phyloP scores from a whole-genome alignment of 179 eudicot species.

The Heliamphora ciliata region DNA sequence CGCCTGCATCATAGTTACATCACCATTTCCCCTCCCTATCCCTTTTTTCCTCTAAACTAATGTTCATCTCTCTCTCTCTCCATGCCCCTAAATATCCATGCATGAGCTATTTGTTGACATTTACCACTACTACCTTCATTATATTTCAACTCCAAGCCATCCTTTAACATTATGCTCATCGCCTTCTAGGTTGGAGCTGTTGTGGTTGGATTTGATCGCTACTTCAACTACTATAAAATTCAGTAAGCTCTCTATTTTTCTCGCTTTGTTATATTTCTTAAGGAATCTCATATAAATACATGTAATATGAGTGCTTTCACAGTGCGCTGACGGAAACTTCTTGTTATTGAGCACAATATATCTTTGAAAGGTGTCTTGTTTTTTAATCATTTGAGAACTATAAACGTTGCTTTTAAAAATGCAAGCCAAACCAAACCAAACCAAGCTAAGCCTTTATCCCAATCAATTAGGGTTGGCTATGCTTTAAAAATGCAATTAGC shows the following conservation, averaged over 20 bases:
- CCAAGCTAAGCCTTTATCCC: too few relatives aligned
- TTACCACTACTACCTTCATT: background rate
- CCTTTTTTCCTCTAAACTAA: background rate
- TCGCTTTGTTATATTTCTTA: background rate
- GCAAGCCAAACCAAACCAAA: too few relatives aligned
- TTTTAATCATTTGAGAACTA: background rate
- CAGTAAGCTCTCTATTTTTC: conserved; percentile 52
- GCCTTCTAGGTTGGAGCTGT: conserved; percentile 85
- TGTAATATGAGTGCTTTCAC: background rate
- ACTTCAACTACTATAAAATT: conserved; percentile 86
- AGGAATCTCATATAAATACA: background rate
- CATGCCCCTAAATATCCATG: background rate
- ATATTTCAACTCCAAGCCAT: background rate
- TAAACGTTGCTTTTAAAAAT: too few relatives aligned
- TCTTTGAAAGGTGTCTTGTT: background rate
- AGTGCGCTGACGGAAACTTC: conserved; percentile 2
- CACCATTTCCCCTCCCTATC: background rate
- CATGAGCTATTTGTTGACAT: background rate
- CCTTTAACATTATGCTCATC: conserved; percentile 7
- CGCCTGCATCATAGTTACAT: too few relatives aligned
- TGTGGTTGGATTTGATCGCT: conserved; percentile 97
- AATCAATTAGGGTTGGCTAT: too few relatives aligned
- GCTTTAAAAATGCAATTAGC: too few relatives aligned
- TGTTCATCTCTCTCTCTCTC: background rate
- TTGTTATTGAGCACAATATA: background rate